Percentiles rank a stretch among this genome's conserved stretches.
These are phyloP conservation scores for Orbilia quercus DNA, from an alignment of 2,329 filamentous ascomycete genomes.

Conservation along the genomic window DNA sequence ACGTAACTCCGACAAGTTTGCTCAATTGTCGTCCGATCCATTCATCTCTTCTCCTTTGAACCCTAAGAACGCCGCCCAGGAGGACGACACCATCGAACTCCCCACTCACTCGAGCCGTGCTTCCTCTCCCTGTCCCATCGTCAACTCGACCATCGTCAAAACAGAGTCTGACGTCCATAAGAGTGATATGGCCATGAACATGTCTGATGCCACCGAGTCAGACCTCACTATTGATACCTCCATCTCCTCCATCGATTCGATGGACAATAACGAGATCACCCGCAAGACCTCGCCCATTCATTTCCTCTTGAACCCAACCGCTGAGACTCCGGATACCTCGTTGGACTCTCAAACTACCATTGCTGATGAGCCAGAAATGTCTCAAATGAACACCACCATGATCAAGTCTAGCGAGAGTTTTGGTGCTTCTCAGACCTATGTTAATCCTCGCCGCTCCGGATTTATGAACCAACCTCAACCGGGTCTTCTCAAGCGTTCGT, in stretches of 20 bases:
- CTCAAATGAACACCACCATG: conserved; percentile 29
- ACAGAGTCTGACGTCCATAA: conserved; percentile 25
- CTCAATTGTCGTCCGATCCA: conserved; percentile 56
- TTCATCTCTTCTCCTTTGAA: conserved; percentile 50
- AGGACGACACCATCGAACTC: conserved; percentile 47
- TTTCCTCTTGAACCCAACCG: conserved; percentile 41
- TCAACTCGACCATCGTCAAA: conserved; percentile 25
- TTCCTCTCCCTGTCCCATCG: conserved; percentile 44
- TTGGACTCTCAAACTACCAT: conserved; percentile 48
- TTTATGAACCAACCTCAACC: conserved; percentile 46
- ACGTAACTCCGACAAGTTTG: conserved; percentile 48
- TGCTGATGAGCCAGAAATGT: conserved; percentile 45
- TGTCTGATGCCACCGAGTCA: conserved; percentile 46
- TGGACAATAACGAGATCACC: conserved; percentile 24
- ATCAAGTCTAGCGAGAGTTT: conserved; percentile 25
- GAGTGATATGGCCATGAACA: conserved; percentile 13
- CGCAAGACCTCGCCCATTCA: conserved; percentile 53
- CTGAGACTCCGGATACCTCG: conserved; percentile 35
- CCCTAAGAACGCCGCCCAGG: conserved; percentile 34
- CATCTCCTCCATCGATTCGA: conserved; percentile 24
- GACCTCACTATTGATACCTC: conserved; percentile 33
- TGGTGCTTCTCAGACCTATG: conserved; percentile 30
- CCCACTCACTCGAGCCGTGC: conserved; percentile 46
- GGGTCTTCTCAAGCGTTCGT: conserved; percentile 57
- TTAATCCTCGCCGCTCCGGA: conserved; percentile 50